Evolutionary conservation across 768 basidiomycete species (phyloP).

Genomic region (Phaeotremella skinneri): DNA sequence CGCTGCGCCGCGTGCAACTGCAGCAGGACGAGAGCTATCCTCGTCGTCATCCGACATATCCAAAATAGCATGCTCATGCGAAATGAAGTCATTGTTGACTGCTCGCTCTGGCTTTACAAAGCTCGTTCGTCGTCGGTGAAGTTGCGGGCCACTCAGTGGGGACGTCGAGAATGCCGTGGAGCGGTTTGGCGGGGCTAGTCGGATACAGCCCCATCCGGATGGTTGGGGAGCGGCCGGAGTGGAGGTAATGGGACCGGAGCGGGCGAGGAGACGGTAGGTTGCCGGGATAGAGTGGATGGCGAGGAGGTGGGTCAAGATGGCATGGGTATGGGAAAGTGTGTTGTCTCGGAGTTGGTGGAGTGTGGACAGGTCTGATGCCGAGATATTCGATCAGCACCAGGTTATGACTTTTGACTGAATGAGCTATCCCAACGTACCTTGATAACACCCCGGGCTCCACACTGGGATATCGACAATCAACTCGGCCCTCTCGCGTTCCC

Average conservation of each 20-base stretch:
- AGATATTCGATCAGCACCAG: neutral
- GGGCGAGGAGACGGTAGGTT: constrained; percentile 45
- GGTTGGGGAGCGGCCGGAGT: neutral
- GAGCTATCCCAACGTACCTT: constrained; percentile 30
- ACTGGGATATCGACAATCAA: constrained; percentile 50
- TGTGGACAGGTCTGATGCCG: constrained; percentile 42
- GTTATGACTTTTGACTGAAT: neutral
- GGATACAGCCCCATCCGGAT: constrained; percentile 48
- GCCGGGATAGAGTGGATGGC: constrained; percentile 36
- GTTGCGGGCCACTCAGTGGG: constrained; percentile 8
- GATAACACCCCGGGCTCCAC: constrained; percentile 48
- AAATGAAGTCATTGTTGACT: neutral
- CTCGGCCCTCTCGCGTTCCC: constrained; percentile 45
- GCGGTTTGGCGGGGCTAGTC: constrained; percentile 36
- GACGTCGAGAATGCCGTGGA: constrained; percentile 4
- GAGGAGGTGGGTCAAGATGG: constrained; percentile 38
- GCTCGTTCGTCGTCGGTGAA: constrained; percentile 15
- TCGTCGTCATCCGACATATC: constrained; percentile 26
- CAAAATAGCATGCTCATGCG: constrained; percentile 6
- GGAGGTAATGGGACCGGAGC: constrained; percentile 23
- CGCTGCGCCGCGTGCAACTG: no score
- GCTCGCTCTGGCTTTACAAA: constrained; percentile 8
- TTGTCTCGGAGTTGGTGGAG: constrained; percentile 48
- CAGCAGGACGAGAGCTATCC: no score
- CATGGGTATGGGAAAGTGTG: constrained; percentile 45